Evolutionary conservation across 2,329 filamentous ascomycete genomes (phyloP), one percentile per base, ranked within the genome.

Genomic region (Coniochaeta ligniaria): DNA sequence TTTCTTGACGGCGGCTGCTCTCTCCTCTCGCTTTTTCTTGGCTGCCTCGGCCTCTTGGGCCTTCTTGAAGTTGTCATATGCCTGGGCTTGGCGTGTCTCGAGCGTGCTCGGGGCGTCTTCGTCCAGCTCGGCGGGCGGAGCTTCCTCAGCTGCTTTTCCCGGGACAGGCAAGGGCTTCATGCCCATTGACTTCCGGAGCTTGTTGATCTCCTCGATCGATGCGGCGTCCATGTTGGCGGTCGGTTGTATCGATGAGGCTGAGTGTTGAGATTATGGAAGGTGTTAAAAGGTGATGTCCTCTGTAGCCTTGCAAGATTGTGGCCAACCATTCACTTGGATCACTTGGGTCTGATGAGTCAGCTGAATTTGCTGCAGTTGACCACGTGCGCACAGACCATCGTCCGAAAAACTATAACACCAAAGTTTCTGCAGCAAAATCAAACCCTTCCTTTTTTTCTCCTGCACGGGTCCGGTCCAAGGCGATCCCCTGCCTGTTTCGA

Each of bases 161-260:
- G 93, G 90, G 12, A 96, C 90, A 26, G 92, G 91, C 69, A 98
- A 79, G 28, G 92, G 93, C 71, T 94, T 91, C 80, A 97, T 86
- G 70, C 94, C 94, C 78, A 97, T 86, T 57, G 92, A 91, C 68
- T 88, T 82, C 69, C 94, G 92, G 70, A 97, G 89, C 71, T 93
- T 90, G 78, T 98, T 98, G 66, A 91, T 92, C 81, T 97, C 92
- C 75, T 96, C 91, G 71, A 98, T 93, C 31, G 90, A 88, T 52
- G 91, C 85, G 68, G 86, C 80, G 73, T 88, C 85, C 79, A 86
- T 86, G 54, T 66, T 76, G 67, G 56, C 62, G 57, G 59, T 41
- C 4, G 12, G 12, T 47, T 5, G 2, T 47, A 26, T 2, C 43
- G 43, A 26, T 26, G 43, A 47, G 35, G 7, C 35, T 17, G 56